Evolutionary conservation across 108 stramenopile genomes (phyloP), one percentile per base, ranked within the genome.

Genomic region (Mediolabrus comicus): DNA sequence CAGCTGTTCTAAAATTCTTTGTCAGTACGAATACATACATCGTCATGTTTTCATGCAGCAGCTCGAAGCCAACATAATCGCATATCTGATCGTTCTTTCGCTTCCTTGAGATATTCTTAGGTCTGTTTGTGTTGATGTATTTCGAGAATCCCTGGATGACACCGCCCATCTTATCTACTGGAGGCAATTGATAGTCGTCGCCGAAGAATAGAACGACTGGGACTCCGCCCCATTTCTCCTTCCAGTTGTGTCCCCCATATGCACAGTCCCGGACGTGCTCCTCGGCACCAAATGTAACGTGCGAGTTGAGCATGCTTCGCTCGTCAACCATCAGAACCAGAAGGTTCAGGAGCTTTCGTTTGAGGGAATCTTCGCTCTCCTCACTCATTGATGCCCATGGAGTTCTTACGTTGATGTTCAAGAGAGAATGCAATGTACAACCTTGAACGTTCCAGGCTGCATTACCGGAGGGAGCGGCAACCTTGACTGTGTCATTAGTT

Each of bases 271-370:
- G 17, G 0, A 32, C 9, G 13, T 66, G 43, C 28, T 49, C 27
- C 8, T 66, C 65, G 24, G 65, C 65, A 0, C 28, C 52, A 19
- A 4, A 43, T 3, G 32, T 25, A 12, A 54, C 30, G 11, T 65
- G 9, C 4, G 64, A 65, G 3, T 30, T 53, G 0, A 65, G 4
- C 64, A 65, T 65, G 43, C 64, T 65, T 6, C 49, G 6, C 17
- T 65, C 64, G 14, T 65, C 64, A 26, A 53, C n/a, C n/a, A 65
- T 65, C 7, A 65, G n/a, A 1, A 31, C 29, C 3, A 65, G n/a
- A 25, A 65, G 43, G 0, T 33, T 16, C 12, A 3, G 3, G 49
- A 52, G 41, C 32, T 31, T 19, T 52, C 3, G 10, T 33, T 2
- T 65, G n/a, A 65, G 6, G 5, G 13, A 34, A 34, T 61, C 19